Evolutionary conservation across 495 filamentous ascomycete species (phyloP), one percentile per base, ranked within the genome.

Genomic region (Penicillium herquei): DNA sequence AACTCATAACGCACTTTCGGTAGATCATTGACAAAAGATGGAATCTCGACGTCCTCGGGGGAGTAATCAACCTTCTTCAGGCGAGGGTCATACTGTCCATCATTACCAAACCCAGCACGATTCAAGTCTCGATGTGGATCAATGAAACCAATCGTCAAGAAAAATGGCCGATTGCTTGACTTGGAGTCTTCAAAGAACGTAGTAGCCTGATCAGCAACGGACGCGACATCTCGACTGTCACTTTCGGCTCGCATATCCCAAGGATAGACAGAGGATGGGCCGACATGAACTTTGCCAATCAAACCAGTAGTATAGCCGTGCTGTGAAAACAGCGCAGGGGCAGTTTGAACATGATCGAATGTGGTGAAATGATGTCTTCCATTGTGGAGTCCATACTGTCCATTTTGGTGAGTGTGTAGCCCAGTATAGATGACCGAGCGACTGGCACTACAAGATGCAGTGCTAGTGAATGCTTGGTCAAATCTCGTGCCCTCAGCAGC

Each of bases 221-320:
- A 63, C 16, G 58, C 59, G 7, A 65, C 59, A 17, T 65, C 62
- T 6, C 77, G 69, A 18, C 62, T 78, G 33, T 51, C 58, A 52
- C 70, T 75, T 55, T 74, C 72, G 13, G 68, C 63, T 6, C 56
- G 35, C 13, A 78, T 53, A 7, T 74, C 58, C 75, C 75, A 80
- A 0, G 70, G 66, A 55, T 80, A 80, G 0, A 71, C 67, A 2
- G 14, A 26, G 2, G 58, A 47, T 0, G 76, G 70, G 1, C 77
- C 77, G 39, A 80, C 76, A 48, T 80, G 75, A 9, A 80, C 58
- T 53, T 80, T 80, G 3, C 75, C 75, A 35, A 78, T 69, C 6
- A 80, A 61, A 0, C 73, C 74, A 18, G 76, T 78, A 4, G 56
- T 61, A 49, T 76, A 77, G 6, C 73, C 76, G 1, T 58, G 55